A percentile compares a stretch with the other conserved stretches of the same genome.
phyloP scores from a whole-genome alignment of 2,329 filamentous ascomycete genomes.

The Cordyceps fumosorosea region DNA sequence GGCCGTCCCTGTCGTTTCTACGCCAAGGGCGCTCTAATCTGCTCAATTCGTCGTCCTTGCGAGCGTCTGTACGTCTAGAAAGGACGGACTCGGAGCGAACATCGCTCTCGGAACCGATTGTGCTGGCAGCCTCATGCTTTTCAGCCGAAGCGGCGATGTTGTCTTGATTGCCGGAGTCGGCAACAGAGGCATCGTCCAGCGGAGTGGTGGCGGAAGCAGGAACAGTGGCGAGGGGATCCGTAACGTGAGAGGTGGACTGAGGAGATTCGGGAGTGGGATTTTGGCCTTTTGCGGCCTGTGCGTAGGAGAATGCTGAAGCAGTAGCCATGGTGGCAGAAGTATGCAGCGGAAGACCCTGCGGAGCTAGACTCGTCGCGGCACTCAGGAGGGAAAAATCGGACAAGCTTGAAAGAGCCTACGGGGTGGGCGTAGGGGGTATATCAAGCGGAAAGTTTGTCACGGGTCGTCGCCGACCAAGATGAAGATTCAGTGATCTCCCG shows the following conservation, averaged over 20 bases:
- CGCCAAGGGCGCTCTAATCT: conserved; percentile 35
- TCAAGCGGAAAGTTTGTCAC: conserved; percentile 2
- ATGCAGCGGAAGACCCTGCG: conserved; percentile 19
- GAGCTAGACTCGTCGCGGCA: conserved; percentile 13
- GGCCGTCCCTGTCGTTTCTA: conserved; percentile 42
- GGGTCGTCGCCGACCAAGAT: conserved; percentile 7
- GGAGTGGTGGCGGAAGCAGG: conserved; percentile 3
- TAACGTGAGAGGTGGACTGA: conserved; percentile 28
- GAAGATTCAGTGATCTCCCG: conserved; percentile 14
- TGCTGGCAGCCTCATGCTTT: conserved; percentile 29
- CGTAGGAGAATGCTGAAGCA: conserved; percentile 75
- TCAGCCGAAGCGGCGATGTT: conserved; percentile 19
- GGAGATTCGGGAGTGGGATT: conserved; percentile 28
- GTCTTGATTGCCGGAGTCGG: conserved; percentile 16
- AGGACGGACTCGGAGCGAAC: conserved; percentile 28
- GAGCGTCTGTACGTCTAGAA: conserved; percentile 26
- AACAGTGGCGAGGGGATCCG: conserved; percentile 1
- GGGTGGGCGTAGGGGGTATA: neutral
- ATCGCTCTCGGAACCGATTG: conserved; percentile 32
- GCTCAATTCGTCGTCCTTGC: conserved; percentile 33
- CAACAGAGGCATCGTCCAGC: conserved; percentile 18
- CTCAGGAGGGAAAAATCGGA: conserved; percentile 22
- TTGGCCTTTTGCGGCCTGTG: conserved; percentile 81
- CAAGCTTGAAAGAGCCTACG: conserved; percentile 2
- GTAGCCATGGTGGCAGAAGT: conserved; percentile 44